A percentile compares a stretch with the other conserved stretches of the same genome.
These are phyloP conservation scores for Umbellularia californica DNA, from an alignment of 164 flowering plant genomes.

Conservation along the genomic window DNA sequence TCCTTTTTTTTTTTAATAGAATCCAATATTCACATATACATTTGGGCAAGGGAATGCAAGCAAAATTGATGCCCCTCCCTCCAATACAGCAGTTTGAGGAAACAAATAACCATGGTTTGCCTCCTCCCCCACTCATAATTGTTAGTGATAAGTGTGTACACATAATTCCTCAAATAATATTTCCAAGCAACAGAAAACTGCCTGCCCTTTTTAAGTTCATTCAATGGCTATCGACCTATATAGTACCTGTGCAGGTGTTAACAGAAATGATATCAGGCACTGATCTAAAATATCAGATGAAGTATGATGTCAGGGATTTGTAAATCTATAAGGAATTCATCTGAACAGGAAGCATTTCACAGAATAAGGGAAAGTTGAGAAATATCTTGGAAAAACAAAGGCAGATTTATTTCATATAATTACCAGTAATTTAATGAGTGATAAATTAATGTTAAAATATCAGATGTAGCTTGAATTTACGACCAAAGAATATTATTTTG, in stretches of 20 bases:
- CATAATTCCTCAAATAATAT: background rate
- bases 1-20: background rate
- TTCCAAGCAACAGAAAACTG: background rate
- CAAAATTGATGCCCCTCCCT: background rate
- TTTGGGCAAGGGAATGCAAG: background rate
- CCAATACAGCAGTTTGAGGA: background rate
- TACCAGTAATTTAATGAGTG: background rate
- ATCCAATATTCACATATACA: background rate
- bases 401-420: background rate
- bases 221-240: background rate
- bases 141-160: background rate
- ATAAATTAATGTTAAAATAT: background rate
- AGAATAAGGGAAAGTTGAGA: background rate
- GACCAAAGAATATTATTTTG: too few relatives aligned
- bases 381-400: background rate
- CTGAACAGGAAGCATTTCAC: background rate
- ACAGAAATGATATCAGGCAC: background rate
- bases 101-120: background rate
- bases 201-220: background rate
- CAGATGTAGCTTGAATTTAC: too few relatives aligned
- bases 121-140: background rate
- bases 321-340: background rate
- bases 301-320: background rate
- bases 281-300: background rate
- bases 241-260: background rate